Evolutionary conservation across 2,329 filamentous ascomycete genomes (phyloP).

Genomic region (Rutstroemia sp.): DNA sequence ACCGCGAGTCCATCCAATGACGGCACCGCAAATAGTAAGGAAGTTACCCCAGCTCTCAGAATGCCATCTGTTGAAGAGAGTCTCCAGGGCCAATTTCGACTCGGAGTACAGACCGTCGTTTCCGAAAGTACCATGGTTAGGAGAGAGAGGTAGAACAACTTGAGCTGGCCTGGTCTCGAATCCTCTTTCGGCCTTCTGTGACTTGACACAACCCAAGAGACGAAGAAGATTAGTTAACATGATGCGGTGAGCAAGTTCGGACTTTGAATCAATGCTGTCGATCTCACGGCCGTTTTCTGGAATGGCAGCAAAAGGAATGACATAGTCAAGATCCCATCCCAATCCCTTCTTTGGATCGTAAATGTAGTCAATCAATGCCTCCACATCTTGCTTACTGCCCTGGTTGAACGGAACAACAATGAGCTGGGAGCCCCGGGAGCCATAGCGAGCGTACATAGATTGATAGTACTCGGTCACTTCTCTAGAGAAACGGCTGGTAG

Average conservation of each 20-base stretch:
- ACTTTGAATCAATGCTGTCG: constrained; percentile 92
- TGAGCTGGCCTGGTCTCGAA: constrained; percentile 95
- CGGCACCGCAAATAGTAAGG: constrained; percentile 94
- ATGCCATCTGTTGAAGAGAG: constrained; percentile 96
- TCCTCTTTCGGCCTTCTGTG: constrained; percentile 77
- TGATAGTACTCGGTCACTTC: constrained; percentile 99
- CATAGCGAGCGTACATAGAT: constrained; percentile 92
- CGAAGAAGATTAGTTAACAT: constrained; percentile 97
- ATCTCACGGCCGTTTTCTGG: constrained; percentile 97
- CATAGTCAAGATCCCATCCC: constrained; percentile 95
- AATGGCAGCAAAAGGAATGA: constrained; percentile 95
- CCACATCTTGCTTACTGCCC: constrained; percentile 95
- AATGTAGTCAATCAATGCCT: constrained; percentile 90
- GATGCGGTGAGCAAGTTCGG: constrained; percentile 94
- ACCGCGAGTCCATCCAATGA: constrained; percentile 98
- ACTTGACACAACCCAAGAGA: constrained; percentile 83
- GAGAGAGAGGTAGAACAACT: constrained; percentile 90
- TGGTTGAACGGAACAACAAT: constrained; percentile 99
- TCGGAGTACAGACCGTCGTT: constrained; percentile 97
- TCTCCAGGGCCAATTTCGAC: constrained; percentile 94
- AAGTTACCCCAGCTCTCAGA: constrained; percentile 97
- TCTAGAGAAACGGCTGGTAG: constrained; percentile 91
- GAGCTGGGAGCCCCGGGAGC: constrained; percentile 88
- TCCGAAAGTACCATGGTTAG: constrained; percentile 97
- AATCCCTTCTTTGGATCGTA: constrained; percentile 95